Evolutionary conservation across 2,329 filamentous ascomycete genomes (phyloP), one percentile per base, ranked within the genome.

Genomic region (Curvularia sp.): DNA sequence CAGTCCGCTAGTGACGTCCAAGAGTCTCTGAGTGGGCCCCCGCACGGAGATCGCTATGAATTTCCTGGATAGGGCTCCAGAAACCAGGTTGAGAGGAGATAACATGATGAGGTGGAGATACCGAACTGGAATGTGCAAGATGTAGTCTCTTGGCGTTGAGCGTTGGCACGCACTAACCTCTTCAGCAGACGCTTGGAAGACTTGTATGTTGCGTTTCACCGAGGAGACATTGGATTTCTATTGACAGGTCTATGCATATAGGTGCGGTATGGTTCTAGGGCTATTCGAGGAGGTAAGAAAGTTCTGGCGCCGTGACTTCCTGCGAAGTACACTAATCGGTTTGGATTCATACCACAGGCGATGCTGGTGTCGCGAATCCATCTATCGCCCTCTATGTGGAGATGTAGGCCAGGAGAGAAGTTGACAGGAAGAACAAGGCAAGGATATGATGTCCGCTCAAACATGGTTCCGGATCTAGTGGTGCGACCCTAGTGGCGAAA

Each of bases 41-140:
- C 51, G 55, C 47, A 23, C 48, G 21, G 42, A 34, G 42, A 52
- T n/a, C 48, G 32, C 45, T 54, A 39, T 30, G 38, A 12, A 21
- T 23, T 8, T 39, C 34, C 21, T 49, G 42, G 42, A 49, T 12
- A 8, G 23, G 43, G 18, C 21, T 5, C 19, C 30, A n/a, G 46
- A 18, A 49, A 32, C 23, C 15, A 36, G 42, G 23, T 23, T 47
- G 15, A 42, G 9, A 41, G 45, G 21, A 43, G 49, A 60, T 60
- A 54, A 60, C 18, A 38, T 36, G 39, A 50, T 49, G 47, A 34
- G 38, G 7, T 23, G 32, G 13, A 46, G 12, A 32, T 12, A 46
- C 21, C 3, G 12, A 57, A 53, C 18, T 28, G 54, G 54, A 42
- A 54, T 54, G 45, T 57, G 36, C 55, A 12, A 57, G 25, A 28